Conservation (phyloP, 2,329 filamentous ascomycete genomes). For the Lachnellula occidentalis region DNA sequence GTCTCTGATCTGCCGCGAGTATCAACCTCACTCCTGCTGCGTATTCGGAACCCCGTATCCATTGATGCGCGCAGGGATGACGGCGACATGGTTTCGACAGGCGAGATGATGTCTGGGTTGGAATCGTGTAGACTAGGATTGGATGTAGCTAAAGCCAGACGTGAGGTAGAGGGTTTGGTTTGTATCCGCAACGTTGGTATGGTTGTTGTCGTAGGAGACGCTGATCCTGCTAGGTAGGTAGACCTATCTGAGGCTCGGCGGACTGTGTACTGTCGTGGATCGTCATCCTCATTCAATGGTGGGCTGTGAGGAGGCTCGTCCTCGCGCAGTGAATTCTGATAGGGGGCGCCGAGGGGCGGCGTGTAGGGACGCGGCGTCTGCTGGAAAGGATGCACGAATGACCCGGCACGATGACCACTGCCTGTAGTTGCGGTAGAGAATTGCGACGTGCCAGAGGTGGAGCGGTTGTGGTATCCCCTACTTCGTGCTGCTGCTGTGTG, state of each 20-base stretch:
- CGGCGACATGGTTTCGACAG: slow-evolving; percentile 29
- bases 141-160: slow-evolving; percentile 24
- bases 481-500: slow-evolving; percentile 13
- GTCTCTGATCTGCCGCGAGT: slow-evolving; percentile 49
- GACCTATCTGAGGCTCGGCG: slow-evolving; percentile 24
- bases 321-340: slow-evolving; percentile 52
- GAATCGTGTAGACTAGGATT: slow-evolving; percentile 19
- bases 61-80: slow-evolving; percentile 53
- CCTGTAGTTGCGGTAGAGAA: slow-evolving; percentile 49
- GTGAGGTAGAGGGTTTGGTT: slow-evolving; percentile 25
- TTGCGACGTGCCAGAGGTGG: slow-evolving; percentile 50
- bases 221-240: slow-evolving; percentile 16
- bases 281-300: slow-evolving; percentile 29
- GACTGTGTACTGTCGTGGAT: slow-evolving; percentile 19
- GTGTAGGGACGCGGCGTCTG: slow-evolving; percentile 58
- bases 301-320: slow-evolving; percentile 41
- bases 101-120: slow-evolving; percentile 22
- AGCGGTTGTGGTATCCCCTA: slow-evolving; percentile 46
- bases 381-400: slow-evolving; percentile 60
- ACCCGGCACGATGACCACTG: slow-evolving; percentile 37
- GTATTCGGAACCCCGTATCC: slow-evolving; percentile 54
- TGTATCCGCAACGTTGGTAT: slow-evolving; percentile 21
- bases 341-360: slow-evolving; percentile 46
- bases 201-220: slow-evolving; percentile 11
- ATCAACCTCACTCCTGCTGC: slow-evolving; percentile 56